Base-by-base conservation (phyloP, 2,329 filamentous ascomycete genomes). In the Penicillium sp. region DNA sequence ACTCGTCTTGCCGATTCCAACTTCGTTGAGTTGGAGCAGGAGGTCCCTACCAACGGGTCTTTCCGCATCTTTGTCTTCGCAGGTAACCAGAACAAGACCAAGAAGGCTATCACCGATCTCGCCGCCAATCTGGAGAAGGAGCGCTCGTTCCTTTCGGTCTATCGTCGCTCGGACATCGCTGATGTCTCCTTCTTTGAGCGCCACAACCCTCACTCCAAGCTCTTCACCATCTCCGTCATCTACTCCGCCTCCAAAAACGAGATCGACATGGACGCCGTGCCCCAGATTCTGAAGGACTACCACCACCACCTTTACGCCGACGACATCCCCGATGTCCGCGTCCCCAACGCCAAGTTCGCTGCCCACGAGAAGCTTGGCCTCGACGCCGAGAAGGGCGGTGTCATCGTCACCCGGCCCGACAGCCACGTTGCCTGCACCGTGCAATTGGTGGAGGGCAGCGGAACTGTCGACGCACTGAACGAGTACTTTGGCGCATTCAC, bases 301-400 rank as follows among this genome's bases (percentile, higher is more conserved):
- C 79, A 85, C 44, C 86, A 91, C 63, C 88, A 94, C 63, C 79
- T 96, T 31, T 96, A 95, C 64, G 88, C 90, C 1, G 92, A 96
- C 63, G 90, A 96, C 70, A 79, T 88, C 43, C 86, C 83, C 76
- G 89, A 94, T 67, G 77, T 81, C 39, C 79, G 83, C 6, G 86
- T 90, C 0, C 85, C 87, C 0, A 77, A 86, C 18, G 86, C 88
- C 1, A 79, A 79, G 61, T 90, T 87, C 5, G 80, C 89, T 2
- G 90, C 90, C 5, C 92, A 96, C 71, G 85, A 86, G 38, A 96
- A 95, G 79, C 87, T 95, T 79, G 92, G 92, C 0, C 70, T 96
- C 24, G 81, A 87, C 57, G 77, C 87, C 64, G 83, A 88, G 55
- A 80, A 76, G 55, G 90, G 90, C 10, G 90, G 87, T 50, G 82